These are phyloP conservation scores for Rhodamnia argentea DNA, from an alignment of 345 rosid genomes.

Conservation along the genomic window DNA sequence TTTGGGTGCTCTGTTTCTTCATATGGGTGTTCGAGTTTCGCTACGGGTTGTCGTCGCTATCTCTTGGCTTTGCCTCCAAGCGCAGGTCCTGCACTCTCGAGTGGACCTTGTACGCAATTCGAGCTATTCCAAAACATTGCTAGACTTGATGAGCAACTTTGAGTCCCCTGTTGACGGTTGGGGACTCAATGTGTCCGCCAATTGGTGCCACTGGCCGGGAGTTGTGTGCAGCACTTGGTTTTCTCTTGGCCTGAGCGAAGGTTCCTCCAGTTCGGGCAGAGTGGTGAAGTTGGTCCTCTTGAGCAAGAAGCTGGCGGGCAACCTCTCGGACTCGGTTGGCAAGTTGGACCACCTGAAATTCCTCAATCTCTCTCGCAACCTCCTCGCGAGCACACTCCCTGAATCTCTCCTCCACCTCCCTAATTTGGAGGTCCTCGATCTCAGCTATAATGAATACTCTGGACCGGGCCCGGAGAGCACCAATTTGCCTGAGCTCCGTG, in stretches of 20 bases:
- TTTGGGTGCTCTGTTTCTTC: not conserved
- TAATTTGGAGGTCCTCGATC: not conserved
- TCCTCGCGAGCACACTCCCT: not conserved
- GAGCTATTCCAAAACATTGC: slow-evolving; percentile 34
- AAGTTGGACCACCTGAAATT: not conserved
- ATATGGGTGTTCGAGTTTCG: slow-evolving; percentile 34
- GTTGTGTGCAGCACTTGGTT: not conserved
- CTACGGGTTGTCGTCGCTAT: slow-evolving; percentile 17
- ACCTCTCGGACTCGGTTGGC: not conserved
- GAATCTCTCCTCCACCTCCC: not conserved
- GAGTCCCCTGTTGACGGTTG: slow-evolving; percentile 12
- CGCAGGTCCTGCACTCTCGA: slow-evolving; percentile 20
- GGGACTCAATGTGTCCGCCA: not conserved
- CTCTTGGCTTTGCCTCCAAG: slow-evolving; percentile 15
- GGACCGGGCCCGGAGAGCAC: not conserved
- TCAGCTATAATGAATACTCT: not conserved
- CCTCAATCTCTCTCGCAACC: slow-evolving; percentile 4
- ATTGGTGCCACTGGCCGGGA: not conserved
- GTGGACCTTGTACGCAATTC: slow-evolving; percentile 26
- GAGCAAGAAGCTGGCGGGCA: not conserved
- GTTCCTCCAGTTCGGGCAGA: not conserved
- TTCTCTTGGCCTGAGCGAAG: not conserved
- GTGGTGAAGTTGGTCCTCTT: not conserved
- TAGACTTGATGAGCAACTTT: slow-evolving; percentile 27
- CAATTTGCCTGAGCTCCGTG: not conserved